Evolutionary conservation across 2,329 filamentous ascomycete genomes (phyloP).

Genomic region (Phoma sp.): DNA sequence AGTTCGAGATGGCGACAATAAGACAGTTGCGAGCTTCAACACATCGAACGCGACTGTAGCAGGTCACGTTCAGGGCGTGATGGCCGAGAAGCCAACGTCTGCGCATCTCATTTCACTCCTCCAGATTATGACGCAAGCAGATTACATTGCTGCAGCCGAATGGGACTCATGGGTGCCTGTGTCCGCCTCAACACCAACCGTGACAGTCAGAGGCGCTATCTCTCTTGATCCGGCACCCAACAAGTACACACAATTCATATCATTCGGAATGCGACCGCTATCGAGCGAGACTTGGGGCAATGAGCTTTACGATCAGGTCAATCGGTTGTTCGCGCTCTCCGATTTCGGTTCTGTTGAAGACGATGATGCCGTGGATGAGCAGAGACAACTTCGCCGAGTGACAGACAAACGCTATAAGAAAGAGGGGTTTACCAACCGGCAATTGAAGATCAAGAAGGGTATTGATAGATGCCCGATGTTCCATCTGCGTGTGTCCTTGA

Average conservation of each 20-base stretch:
- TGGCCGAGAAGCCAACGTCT: conserved; percentile 18
- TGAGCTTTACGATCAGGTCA: conserved; percentile 77
- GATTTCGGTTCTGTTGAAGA: conserved; percentile 72
- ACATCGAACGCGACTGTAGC: conserved; percentile 3
- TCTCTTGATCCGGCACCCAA: conserved; percentile 73
- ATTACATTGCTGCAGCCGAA: conserved; percentile 62
- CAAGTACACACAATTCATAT: conserved; percentile 79
- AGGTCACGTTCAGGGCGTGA: background rate
- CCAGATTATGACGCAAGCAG: conserved; percentile 68
- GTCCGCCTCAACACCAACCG: conserved; percentile 66
- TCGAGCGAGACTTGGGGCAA: conserved; percentile 62
- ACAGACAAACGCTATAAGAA: conserved; percentile 53
- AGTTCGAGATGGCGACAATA: conserved; percentile 60
- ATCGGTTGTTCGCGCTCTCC: conserved; percentile 76
- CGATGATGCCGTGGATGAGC: conserved; percentile 40
- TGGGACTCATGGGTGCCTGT: conserved; percentile 71
- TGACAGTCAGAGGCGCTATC: conserved; percentile 73
- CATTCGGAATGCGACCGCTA: conserved; percentile 74
- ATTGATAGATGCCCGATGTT: conserved; percentile 91
- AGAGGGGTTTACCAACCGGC: conserved; percentile 58
- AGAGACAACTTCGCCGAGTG: conserved; percentile 44
- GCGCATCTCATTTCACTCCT: conserved; percentile 29
- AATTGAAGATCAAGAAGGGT: conserved; percentile 65
- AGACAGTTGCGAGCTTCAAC: conserved; percentile 44
- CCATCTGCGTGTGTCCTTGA: conserved; percentile 69